Evolutionary conservation across 192 early-diverging fungal genomes (phyloP), one percentile per base, ranked within the genome.

Genomic region (Coemansia sp.): DNA sequence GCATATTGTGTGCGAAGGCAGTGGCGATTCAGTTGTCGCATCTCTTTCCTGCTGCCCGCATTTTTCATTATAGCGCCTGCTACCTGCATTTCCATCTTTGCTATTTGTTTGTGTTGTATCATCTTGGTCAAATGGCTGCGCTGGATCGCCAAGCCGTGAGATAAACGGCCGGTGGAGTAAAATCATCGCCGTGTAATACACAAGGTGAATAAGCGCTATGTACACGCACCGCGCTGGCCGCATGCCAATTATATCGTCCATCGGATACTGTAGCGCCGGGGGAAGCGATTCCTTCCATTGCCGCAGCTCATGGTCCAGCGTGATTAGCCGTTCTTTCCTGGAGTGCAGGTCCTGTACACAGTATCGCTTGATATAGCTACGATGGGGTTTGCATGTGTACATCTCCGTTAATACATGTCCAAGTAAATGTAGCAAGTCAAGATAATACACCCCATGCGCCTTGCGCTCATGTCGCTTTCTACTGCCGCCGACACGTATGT

Each of bases 141-240:
- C 63, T 11, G 64, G 60, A 21, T 63, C 63, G 51, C 71, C 71
- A 11, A 82, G 70, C 22, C 68, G 59, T 5, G 80, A 74, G 30
- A 83, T 78, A 63, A 84, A 84, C 31, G 83, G 83, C 0, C 83
- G 71, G 33, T 84, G 83, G 0, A 84, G 71, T 27, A 84, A 56
- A 22, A 84, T 80, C 74, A 80, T 70, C 32, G 83, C 78, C 7
- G 71, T 77, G 63, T 84, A 67, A 59, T 84, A 84, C 19, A 84
- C 70, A 10, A 76, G 61, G 27, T 80, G 77, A 36, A 84, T 74
- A 3, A 77, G 67, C 27, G 75, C 71, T 24, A 84, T 72, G 23
- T 76, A 80, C 36, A 75, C 75, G 51, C 74, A 76, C 21, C 74
- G 71, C 20, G 83, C 66, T 6, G 72, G 75, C 32, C 68, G 65